Percentiles rank a stretch among this genome's conserved stretches.
Conservation (phyloP, 78 protist genomes). For the Planoprotostelium fungivorum region DNA sequence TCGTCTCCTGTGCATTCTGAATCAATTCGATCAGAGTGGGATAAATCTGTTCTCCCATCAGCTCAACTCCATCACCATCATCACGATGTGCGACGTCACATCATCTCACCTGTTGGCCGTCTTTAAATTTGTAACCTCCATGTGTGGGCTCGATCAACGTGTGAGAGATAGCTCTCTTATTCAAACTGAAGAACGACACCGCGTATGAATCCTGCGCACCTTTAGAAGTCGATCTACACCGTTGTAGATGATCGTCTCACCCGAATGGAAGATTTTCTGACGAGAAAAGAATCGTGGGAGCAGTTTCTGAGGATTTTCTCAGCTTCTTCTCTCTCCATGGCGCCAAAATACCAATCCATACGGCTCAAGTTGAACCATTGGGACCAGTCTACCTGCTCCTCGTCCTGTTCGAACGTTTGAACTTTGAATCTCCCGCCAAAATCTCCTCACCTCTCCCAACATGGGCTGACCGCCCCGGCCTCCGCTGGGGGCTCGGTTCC, state of each 20-base stretch:
- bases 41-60: not conserved
- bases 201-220: not conserved
- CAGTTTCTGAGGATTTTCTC: not conserved
- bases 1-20: not conserved
- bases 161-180: not conserved
- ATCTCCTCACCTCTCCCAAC: no score
- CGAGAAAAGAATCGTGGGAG: not conserved
- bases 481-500: no score
- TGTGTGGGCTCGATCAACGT: not conserved
- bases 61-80: not conserved
- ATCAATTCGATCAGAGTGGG: not conserved
- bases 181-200: not conserved
- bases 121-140: not conserved
- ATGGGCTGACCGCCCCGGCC: no score
- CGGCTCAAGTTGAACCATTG: not conserved
- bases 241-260: not conserved
- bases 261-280: not conserved
- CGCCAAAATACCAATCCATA: not conserved
- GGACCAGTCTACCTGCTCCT: not conserved
- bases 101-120: not conserved
- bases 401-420: not conserved
- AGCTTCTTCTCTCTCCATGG: not conserved
- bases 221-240: not conserved
- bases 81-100: not conserved
- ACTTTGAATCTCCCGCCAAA: no score